A percentile compares a stretch with the other conserved stretches of the same genome.
Conservation (phyloP, 2,329 filamentous ascomycete genomes). For the Decorospora gaudefroyi region DNA sequence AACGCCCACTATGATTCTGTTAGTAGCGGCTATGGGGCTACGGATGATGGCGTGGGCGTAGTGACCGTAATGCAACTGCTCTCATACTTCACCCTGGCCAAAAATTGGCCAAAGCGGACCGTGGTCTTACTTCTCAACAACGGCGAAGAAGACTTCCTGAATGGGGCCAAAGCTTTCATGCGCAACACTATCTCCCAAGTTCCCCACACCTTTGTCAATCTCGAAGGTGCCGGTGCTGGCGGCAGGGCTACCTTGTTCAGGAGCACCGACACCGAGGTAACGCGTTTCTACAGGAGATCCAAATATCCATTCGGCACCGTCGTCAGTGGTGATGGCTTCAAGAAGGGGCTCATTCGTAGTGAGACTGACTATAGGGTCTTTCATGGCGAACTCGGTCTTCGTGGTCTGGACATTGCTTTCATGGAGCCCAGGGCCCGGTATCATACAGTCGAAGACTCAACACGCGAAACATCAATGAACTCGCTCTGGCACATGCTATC, state of each 20-base stretch:
- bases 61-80: constrained; percentile 85
- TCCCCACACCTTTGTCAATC: constrained; percentile 86
- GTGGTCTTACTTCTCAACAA: constrained; percentile 91
- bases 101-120: constrained; percentile 75
- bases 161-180: constrained; percentile 83
- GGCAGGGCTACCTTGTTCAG: constrained; percentile 87
- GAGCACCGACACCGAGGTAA: constrained; percentile 83
- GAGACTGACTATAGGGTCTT: constrained; percentile 91
- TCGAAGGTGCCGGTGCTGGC: constrained; percentile 92
- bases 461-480: constrained; percentile 71
- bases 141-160: constrained; percentile 89
- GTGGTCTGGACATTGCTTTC: constrained; percentile 91
- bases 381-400: constrained; percentile 73
- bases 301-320: constrained; percentile 83
- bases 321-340: constrained; percentile 81
- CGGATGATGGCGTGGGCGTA: constrained; percentile 89
- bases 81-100: constrained; percentile 74
- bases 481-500: constrained; percentile 96
- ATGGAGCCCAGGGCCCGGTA: constrained; percentile 84
- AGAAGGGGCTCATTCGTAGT: constrained; percentile 75
- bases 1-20: constrained; percentile 97
- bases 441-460: constrained; percentile 88
- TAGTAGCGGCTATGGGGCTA: constrained; percentile 88
- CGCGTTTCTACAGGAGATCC: constrained; percentile 72
- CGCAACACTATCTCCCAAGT: constrained; percentile 80